A percentile compares a stretch with the other conserved stretches of the same genome.
phyloP scores from a whole-genome alignment of 495 filamentous ascomycete species.

The Neurospora sublineolata region DNA sequence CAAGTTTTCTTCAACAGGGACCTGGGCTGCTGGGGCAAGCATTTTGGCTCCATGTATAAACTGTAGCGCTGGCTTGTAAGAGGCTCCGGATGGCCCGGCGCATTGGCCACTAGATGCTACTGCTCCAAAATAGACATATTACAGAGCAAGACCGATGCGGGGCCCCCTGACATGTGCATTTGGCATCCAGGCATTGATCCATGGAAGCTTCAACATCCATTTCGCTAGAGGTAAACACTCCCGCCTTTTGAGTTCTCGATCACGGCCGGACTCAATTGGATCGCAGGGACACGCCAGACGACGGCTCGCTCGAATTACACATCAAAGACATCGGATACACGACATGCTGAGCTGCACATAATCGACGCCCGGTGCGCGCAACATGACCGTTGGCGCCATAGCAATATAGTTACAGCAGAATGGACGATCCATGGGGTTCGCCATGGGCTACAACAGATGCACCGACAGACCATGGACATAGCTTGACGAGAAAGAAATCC shows the following conservation, averaged over 20 bases:
- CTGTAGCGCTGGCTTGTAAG: neutral
- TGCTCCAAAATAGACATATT: neutral
- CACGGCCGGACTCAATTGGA: neutral
- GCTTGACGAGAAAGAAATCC: constrained; percentile 21
- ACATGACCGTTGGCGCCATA: constrained; percentile 17
- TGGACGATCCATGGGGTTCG: constrained; percentile 50
- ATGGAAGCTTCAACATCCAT: neutral
- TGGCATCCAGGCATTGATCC: neutral
- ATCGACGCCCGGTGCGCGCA: constrained; percentile 4
- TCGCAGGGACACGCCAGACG: neutral
- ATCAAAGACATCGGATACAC: neutral
- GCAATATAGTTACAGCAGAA: constrained; percentile 15
- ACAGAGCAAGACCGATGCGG: neutral
- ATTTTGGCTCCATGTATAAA: neutral
- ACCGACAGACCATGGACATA: constrained; percentile 18
- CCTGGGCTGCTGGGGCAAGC: neutral
- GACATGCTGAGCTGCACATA: constrained; percentile 9
- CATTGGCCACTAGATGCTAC: neutral
- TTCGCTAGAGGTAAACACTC: neutral
- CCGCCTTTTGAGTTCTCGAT: neutral
- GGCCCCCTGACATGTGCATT: neutral
- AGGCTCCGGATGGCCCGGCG: neutral
- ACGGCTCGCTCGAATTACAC: neutral
- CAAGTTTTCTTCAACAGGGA: neutral
- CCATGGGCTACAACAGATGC: constrained; percentile 33